Percentiles rank a stretch among this genome's conserved stretches.
phyloP scores from a whole-genome alignment of 192 early-diverging fungal species.

The Paraglomus brasilianum region DNA sequence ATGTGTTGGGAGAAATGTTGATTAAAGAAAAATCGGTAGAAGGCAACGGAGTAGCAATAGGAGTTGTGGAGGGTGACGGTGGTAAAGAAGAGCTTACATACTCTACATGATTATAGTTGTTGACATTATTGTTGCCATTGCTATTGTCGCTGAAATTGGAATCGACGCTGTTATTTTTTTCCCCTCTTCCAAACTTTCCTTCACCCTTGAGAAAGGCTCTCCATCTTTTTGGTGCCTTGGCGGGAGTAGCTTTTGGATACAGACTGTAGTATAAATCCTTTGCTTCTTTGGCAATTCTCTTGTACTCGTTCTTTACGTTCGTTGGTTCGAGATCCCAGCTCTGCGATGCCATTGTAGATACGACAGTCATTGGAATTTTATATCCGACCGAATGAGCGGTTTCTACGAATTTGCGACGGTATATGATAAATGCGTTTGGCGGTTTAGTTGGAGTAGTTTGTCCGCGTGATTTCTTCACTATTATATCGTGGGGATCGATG shows the following conservation, averaged over 20 bases:
- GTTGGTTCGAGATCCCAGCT: neutral
- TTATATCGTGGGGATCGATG: neutral
- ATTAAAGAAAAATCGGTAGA: no score
- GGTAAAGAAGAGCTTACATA: no score
- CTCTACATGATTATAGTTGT: no score
- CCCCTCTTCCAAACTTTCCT: no score
- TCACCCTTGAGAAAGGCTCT: neutral
- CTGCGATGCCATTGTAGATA: conserved; percentile 11
- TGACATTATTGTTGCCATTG: no score
- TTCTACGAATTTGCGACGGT: conserved; percentile 11
- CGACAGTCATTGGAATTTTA: conserved; percentile 13
- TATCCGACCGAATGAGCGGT: neutral
- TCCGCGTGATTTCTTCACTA: neutral
- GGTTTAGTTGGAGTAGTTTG: neutral
- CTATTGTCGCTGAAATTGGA: no score
- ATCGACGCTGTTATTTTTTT: no score
- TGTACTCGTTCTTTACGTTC: conserved; percentile 5
- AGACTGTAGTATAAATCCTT: conserved; percentile 13
- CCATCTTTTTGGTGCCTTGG: conserved; percentile 5
- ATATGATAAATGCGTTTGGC: conserved; percentile 29
- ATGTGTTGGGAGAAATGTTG: no score
- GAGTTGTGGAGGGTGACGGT: no score
- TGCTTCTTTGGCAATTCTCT: conserved; percentile 23
- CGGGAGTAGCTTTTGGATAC: neutral
- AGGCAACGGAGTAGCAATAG: no score